Conservation (phyloP, 768 basidiomycete species). For the Dacryopinax primogenitus region DNA sequence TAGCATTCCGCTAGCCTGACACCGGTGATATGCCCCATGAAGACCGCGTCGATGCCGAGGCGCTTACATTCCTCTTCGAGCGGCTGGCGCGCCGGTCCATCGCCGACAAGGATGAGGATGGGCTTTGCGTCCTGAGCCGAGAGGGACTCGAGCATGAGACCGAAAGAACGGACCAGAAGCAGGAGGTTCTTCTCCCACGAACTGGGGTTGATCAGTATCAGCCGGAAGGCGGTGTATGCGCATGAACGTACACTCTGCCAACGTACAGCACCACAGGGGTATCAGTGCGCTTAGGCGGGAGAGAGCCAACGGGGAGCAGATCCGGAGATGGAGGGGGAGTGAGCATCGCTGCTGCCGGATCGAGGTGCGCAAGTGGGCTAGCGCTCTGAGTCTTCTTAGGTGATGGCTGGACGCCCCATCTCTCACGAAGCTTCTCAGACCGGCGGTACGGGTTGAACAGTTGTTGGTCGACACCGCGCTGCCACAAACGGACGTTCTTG, state of each 20-base stretch:
- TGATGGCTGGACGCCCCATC: conserved; percentile 23
- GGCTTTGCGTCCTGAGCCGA: conserved; percentile 14
- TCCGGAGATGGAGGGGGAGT: conserved; percentile 15
- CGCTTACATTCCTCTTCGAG: conserved; percentile 24
- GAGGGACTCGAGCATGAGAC: conserved; percentile 17
- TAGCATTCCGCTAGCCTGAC: conserved; percentile 30
- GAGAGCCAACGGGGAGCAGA: conserved; percentile 12
- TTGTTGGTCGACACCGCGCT: conserved; percentile 29
- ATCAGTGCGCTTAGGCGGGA: background rate
- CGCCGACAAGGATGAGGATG: conserved; percentile 32
- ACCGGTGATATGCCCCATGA: conserved; percentile 30
- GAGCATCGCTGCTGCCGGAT: conserved; percentile 1
- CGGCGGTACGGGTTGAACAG: conserved; percentile 27
- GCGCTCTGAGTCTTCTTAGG: conserved; percentile 12
- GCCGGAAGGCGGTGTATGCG: background rate
- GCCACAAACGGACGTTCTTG: conserved; percentile 29
- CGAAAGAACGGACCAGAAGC: conserved; percentile 30
- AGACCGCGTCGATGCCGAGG: conserved; percentile 27
- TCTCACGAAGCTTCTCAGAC: conserved; percentile 20
- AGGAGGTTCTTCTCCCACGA: conserved; percentile 36
- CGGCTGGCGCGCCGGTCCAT: conserved; percentile 30
- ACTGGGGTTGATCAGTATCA: conserved; percentile 11
- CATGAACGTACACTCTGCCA: conserved; percentile 26
- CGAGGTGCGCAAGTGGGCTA: background rate
- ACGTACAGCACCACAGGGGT: conserved; percentile 28